Base-by-base conservation (phyloP, 176 grass and related monocot species). In the Oryza meridionalis region DNA sequence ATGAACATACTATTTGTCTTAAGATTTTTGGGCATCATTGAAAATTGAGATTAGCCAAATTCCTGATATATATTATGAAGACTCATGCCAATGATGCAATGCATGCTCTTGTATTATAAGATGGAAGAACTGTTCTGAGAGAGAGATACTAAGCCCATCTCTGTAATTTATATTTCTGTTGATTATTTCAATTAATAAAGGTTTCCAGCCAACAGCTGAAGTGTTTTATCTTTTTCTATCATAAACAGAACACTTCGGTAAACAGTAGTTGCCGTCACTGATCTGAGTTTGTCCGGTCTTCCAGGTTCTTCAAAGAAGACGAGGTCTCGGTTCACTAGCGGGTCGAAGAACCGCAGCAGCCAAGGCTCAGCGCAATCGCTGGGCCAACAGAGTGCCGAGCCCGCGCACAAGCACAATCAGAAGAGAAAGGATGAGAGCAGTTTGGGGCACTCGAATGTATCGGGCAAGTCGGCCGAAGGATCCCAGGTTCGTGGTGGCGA, bases 301-400 rank as follows among this genome's bases (percentile, higher is more conserved):
- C 9, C 61, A 87, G 86, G 84, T 85, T 87, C 77, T 79, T 88
- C 53, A 24, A 77, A 68, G 53, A 94, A 86, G 84, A 87, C 83
- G 10, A 88, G 67, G 77, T 91, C 86, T 76, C 77, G 68, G 59
- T 87, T 88, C 43, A 85, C 45, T 14, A n/a, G 84, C 5, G 29
- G 55, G 19, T 81, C 65, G 1, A 89, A 87, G 76, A 85, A 91
- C 21, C 76, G 24, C 46, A 94, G 86, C 71, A 84, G 88, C 84
- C 82, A 82, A 82, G 85, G 82, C 24, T 94, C 92, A 7, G 88
- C 83, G 0, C 33, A 64, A 42, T 81, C 87, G 9, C 73, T 75
- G 27, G 80, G 80, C n/a, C 67, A 75, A 64, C 14, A 24, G 59
- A 91, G 86, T 0, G 10, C 0, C 1, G 86, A 73, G 76, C 75